Conservation (phyloP, 495 filamentous ascomycete species). For the Penicillium lagena region DNA sequence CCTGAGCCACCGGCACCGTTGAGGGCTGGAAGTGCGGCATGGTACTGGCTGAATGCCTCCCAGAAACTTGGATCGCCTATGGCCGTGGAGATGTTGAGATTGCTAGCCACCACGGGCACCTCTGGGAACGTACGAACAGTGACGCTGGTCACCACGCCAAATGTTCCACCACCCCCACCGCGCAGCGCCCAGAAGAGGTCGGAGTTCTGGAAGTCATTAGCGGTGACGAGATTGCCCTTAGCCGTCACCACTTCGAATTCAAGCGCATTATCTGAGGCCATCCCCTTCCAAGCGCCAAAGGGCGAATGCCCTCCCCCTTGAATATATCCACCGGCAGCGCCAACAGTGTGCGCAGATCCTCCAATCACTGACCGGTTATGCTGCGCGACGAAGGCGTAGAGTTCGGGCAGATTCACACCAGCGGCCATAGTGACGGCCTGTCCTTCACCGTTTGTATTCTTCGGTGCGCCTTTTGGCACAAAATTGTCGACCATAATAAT, state of each 20-base stretch:
- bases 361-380: constrained; percentile 7
- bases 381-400: constrained; percentile 33
- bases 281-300: constrained; percentile 26
- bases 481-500: constrained; percentile 26
- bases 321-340: constrained; percentile 41
- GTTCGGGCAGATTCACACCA: constrained; percentile 42
- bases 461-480: constrained; percentile 10
- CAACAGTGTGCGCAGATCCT: constrained; percentile 18
- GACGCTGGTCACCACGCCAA: constrained; percentile 43
- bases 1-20: constrained; percentile 28
- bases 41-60: constrained; percentile 23
- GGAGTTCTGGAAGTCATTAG: constrained; percentile 33
- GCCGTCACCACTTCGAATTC: constrained; percentile 31
- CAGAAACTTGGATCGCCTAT: constrained; percentile 18
- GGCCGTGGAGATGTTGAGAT: constrained; percentile 27
- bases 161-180: constrained; percentile 36
- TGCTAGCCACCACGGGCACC: constrained; percentile 26
- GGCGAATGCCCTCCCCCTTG: constrained; percentile 53
- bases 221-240: constrained; percentile 29
- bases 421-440: constrained; percentile 47
- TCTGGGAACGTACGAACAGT: constrained; percentile 34
- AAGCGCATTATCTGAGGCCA: constrained; percentile 32
- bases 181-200: constrained; percentile 57
- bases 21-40: constrained; percentile 22
- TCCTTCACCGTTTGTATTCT: constrained; percentile 17